Percentiles rank a stretch among this genome's conserved stretches.
Conservation (phyloP, 257 asterid genomes). For the Gentiana straminea region DNA sequence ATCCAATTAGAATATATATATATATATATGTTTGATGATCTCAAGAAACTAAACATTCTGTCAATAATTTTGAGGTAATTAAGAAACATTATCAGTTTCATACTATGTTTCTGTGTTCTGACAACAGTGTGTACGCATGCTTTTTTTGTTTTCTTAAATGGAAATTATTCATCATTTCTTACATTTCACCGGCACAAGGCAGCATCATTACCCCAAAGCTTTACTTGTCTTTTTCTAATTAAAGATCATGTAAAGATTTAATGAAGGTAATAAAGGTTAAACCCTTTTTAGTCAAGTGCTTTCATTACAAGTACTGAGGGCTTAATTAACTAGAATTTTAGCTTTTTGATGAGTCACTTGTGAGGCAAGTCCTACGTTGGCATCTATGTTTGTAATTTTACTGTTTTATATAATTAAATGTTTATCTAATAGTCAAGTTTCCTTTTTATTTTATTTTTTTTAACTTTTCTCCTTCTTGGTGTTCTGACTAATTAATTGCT, state of each 20-base stretch:
- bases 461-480: conserved; percentile 3
- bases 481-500: neutral
- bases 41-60: too few relatives aligned
- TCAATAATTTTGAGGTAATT: too few relatives aligned
- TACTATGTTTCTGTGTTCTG: too few relatives aligned
- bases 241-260: neutral
- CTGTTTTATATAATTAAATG: conserved; percentile 26
- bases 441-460: conserved; percentile 3
- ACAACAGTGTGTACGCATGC: too few relatives aligned
- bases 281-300: conserved; percentile 6
- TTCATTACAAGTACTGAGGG: conserved; percentile 18
- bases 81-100: too few relatives aligned
- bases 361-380: neutral
- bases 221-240: conserved; percentile 34
- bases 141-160: too few relatives aligned
- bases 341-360: neutral
- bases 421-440: conserved; percentile 25
- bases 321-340: conserved; percentile 14
- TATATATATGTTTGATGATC: too few relatives aligned
- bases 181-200: conserved; percentile 39
- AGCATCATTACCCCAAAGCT: conserved; percentile 36
- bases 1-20: too few relatives aligned
- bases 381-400: conserved; percentile 18
- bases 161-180: conserved; percentile 19
- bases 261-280: conserved; percentile 2